Conservation (phyloP, 2,329 filamentous ascomycete genomes). For the Aspergillus puulaauensis region DNA sequence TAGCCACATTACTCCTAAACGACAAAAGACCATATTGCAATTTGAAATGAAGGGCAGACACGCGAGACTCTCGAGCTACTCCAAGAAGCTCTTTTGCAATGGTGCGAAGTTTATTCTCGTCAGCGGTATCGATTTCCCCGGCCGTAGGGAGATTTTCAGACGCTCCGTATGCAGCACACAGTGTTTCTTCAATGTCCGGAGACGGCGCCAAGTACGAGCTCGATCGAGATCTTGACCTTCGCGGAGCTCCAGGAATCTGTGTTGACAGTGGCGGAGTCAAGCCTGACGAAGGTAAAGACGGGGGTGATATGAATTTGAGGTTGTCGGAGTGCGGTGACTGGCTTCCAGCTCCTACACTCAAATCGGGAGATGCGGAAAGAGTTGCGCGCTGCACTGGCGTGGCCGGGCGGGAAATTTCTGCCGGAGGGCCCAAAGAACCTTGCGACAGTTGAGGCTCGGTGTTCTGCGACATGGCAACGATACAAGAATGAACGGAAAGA, state of each 20-base stretch:
- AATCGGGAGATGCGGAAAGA: slow-evolving; percentile 38
- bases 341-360: slow-evolving; percentile 28
- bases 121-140: slow-evolving; percentile 54
- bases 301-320: slow-evolving; percentile 40
- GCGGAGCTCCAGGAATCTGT: slow-evolving; percentile 50
- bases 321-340: slow-evolving; percentile 36
- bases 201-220: slow-evolving; percentile 44
- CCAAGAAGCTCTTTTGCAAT: slow-evolving; percentile 56
- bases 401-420: slow-evolving; percentile 38
- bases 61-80: slow-evolving; percentile 67
- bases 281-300: slow-evolving; percentile 47
- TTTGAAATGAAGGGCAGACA: slow-evolving; percentile 85
- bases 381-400: slow-evolving; percentile 33
- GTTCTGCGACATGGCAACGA: slow-evolving; percentile 33
- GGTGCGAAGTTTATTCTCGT: slow-evolving; percentile 52
- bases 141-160: slow-evolving; percentile 47
- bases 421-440: slow-evolving; percentile 37
- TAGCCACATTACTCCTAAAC: slow-evolving; percentile 79
- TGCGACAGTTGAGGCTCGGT: slow-evolving; percentile 28
- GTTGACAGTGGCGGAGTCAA: slow-evolving; percentile 66
- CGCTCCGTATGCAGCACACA: slow-evolving; percentile 42
- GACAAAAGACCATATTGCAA: slow-evolving; percentile 82
- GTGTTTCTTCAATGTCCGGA: slow-evolving; percentile 47
- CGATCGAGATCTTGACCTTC: slow-evolving; percentile 43
- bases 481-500: slow-evolving; percentile 2